phyloP scores from a whole-genome alignment of 1,139 yeast species.

The Candida freyschussii region DNA sequence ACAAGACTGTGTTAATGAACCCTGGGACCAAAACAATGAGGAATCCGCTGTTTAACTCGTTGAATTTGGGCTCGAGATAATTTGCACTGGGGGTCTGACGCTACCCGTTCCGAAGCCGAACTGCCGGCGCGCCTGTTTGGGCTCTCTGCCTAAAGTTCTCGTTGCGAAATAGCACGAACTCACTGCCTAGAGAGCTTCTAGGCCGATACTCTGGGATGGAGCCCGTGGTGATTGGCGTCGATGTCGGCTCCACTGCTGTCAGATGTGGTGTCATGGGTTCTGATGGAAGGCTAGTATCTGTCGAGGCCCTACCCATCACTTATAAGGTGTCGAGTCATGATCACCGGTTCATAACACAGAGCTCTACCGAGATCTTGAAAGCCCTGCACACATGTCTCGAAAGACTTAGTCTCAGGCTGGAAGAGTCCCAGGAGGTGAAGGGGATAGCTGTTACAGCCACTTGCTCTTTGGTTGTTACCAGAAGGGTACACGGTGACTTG shows the following conservation, averaged over 20 bases:
- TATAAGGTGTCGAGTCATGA: constrained; percentile 24
- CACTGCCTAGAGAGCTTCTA: too few species aligned
- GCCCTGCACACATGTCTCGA: constrained; percentile 24
- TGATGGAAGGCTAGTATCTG: constrained; percentile 17
- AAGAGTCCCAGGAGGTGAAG: constrained; percentile 3
- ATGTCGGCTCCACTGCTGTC: constrained; percentile 51
- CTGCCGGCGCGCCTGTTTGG: too few species aligned
- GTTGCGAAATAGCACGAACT: too few species aligned
- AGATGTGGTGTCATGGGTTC: constrained; percentile 32
- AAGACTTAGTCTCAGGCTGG: constrained; percentile 7
- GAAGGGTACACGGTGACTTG: constrained; percentile 14
- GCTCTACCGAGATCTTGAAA: constrained; percentile 36
- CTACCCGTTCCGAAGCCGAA: too few species aligned
- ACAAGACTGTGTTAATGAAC: too few species aligned
- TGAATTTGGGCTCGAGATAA: too few species aligned
- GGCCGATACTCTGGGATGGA: too few species aligned
- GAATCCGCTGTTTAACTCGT: too few species aligned
- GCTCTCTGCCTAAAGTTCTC: too few species aligned
- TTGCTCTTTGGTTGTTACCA: constrained; percentile 47
- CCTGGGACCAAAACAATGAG: too few species aligned
- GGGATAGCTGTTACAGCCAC: constrained; percentile 43
- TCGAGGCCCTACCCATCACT: constrained; percentile 23
- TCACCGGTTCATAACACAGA: constrained; percentile 36
- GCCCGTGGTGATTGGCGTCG: constrained; percentile 48
- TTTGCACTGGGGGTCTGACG: too few species aligned